A percentile compares a stretch with the other conserved stretches of the same genome.
Evolutionary conservation across 2,329 filamentous ascomycete genomes (phyloP).

Genomic region (Sporothrix euskadiensis): DNA sequence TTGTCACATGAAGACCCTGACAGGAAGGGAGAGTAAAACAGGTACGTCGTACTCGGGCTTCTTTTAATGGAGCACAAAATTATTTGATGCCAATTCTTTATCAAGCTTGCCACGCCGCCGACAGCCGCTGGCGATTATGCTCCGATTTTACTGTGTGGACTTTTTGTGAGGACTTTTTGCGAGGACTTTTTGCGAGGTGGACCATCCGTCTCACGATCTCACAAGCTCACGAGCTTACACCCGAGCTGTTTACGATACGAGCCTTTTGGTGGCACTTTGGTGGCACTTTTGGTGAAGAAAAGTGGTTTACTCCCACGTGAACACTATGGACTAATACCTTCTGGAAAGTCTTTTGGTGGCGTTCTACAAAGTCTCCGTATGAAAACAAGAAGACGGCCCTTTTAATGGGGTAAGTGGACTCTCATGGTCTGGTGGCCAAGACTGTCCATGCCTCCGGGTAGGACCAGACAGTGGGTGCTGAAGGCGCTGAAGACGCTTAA

Average conservation of each 20-base stretch:
- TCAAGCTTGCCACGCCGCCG: background rate
- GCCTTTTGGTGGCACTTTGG: background rate
- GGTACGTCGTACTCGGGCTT: background rate
- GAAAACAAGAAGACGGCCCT: constrained; percentile 14
- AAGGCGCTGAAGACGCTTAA: background rate
- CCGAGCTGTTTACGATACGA: background rate
- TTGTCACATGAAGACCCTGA: background rate
- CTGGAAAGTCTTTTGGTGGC: background rate
- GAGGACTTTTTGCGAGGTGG: no score
- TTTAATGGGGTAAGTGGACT: constrained; percentile 13
- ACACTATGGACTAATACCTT: background rate
- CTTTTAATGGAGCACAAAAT: no score
- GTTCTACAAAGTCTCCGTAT: background rate
- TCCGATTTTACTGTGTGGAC: background rate
- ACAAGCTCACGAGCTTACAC: background rate
- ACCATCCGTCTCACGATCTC: constrained; percentile 1
- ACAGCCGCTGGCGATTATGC: background rate
- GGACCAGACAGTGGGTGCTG: background rate
- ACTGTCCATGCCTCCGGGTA: background rate
- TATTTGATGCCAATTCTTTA: no score
- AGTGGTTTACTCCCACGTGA: background rate
- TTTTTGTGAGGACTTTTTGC: no score
- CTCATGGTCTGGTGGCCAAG: background rate
- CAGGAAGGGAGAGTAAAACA: background rate
- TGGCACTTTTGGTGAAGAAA: background rate